Conservation (phyloP, 2,329 filamentous ascomycete genomes). For the Hyphodiscus sp. region DNA sequence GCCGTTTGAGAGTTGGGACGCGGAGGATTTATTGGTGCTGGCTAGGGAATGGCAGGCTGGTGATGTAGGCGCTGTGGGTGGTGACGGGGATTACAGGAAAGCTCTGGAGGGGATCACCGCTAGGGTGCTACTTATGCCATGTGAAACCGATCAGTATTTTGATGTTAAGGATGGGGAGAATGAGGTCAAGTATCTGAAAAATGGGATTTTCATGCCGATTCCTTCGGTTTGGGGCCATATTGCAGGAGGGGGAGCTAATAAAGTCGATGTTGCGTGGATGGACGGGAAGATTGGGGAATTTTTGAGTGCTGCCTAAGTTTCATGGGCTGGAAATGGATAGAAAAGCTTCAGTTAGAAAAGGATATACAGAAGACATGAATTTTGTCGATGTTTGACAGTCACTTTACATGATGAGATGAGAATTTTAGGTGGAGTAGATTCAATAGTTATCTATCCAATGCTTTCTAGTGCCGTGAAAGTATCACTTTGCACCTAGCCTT, state of each 20-base stretch:
- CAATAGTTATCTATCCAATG: conserved; percentile 43
- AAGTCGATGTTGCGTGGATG: conserved; percentile 30
- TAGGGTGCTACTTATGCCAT: conserved; percentile 54
- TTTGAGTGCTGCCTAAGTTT: conserved; percentile 5
- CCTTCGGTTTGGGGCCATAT: conserved; percentile 34
- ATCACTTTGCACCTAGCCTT: neutral
- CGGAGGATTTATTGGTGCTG: conserved; percentile 37
- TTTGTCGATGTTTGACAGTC: neutral
- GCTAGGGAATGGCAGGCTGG: conserved; percentile 41
- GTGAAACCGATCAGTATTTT: conserved; percentile 62
- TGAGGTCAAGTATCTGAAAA: conserved; percentile 27
- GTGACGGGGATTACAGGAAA: conserved; percentile 36
- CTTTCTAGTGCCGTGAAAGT: neutral
- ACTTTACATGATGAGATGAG: neutral
- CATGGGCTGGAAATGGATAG: neutral
- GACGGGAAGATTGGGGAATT: conserved; percentile 28
- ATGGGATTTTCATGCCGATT: conserved; percentile 29
- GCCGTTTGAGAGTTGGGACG: conserved; percentile 35
- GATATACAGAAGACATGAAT: too few relatives aligned
- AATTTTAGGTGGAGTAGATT: conserved; percentile 33
- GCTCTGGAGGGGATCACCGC: conserved; percentile 55
- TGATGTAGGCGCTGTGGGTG: conserved; percentile 27
- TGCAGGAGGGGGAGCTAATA: conserved; percentile 29
- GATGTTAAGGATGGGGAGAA: conserved; percentile 34
- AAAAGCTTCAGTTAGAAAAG: too few relatives aligned